A percentile compares a stretch with the other conserved stretches of the same genome.
phyloP scores from a whole-genome alignment of 495 filamentous ascomycete genomes.

The Trichoderma orchidacearum region DNA sequence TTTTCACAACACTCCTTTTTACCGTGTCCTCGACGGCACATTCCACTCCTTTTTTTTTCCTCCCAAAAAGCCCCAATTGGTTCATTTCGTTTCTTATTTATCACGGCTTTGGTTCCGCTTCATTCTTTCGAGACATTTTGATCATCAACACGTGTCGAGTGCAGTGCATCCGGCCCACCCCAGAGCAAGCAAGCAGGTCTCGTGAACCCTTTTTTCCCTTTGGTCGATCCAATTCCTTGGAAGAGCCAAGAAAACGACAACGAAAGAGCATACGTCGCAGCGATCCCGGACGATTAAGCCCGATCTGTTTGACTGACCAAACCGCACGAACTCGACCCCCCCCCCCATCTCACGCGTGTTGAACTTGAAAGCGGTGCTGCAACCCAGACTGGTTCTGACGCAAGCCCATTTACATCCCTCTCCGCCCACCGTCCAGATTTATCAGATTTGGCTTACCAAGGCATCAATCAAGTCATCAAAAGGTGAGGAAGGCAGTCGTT shows the following conservation, averaged over 20 bases:
- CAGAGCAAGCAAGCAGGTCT: not conserved
- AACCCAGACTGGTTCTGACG: conserved; percentile 1
- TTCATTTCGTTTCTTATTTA: not conserved
- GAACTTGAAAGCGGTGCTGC: not conserved
- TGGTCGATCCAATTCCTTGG: not conserved
- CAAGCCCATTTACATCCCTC: not conserved
- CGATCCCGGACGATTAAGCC: no score
- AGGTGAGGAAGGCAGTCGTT: not conserved
- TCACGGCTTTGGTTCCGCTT: not conserved
- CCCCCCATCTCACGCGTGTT: no score
- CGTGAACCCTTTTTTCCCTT: not conserved
- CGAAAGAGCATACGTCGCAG: no score
- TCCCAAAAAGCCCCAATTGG: not conserved
- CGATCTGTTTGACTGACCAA: no score
- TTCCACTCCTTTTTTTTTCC: conserved; percentile 1
- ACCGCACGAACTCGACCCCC: no score
- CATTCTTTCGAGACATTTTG: not conserved
- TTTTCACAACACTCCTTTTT: not conserved
- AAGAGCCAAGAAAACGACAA: no score
- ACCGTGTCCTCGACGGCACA: not conserved
- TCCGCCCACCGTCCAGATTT: not conserved
- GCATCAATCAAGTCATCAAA: not conserved
- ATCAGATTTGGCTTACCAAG: not conserved
- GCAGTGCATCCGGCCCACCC: not conserved
- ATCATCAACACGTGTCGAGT: not conserved